A percentile compares a stretch with the other conserved stretches of the same genome.
Conservation (phyloP, 169 alveolate species). For the Neospora caninum region DNA sequence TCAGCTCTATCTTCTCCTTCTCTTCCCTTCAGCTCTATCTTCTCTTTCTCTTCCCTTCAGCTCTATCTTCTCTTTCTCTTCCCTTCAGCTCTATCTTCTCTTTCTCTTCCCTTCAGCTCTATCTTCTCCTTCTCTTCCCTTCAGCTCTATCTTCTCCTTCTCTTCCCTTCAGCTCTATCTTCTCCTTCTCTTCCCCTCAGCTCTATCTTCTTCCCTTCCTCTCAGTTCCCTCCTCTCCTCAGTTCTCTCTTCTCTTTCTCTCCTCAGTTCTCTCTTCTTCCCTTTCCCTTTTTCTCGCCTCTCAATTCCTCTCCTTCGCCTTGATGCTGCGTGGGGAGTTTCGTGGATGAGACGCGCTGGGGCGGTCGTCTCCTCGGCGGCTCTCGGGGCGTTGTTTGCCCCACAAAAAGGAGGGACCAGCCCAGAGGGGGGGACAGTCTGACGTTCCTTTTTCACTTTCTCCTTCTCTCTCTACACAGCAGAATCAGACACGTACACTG, state of each 20-base stretch:
- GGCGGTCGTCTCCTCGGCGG: background rate
- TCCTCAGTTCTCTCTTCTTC: background rate
- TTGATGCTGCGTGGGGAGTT: background rate
- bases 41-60: background rate
- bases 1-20: background rate
- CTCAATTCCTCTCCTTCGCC: background rate
- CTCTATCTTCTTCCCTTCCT: background rate
- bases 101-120: background rate
- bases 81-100: background rate
- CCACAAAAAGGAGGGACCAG: background rate
- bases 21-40: too few relatives aligned
- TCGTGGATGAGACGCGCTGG: background rate
- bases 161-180: too few relatives aligned
- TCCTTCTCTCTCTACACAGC: too few relatives aligned
- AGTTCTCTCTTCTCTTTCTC: background rate
- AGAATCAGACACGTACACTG: background rate
- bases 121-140: background rate
- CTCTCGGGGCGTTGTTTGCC: background rate
- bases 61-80: background rate
- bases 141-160: too few relatives aligned
- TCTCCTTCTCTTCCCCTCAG: background rate
- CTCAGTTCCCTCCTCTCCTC: background rate
- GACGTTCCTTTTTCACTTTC: background rate
- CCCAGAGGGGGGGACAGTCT: background rate
- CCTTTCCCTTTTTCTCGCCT: background rate